Percentiles rank a stretch among this genome's conserved stretches.
Conservation (phyloP, 208 protist genomes). For the Perkinsela sp. region DNA sequence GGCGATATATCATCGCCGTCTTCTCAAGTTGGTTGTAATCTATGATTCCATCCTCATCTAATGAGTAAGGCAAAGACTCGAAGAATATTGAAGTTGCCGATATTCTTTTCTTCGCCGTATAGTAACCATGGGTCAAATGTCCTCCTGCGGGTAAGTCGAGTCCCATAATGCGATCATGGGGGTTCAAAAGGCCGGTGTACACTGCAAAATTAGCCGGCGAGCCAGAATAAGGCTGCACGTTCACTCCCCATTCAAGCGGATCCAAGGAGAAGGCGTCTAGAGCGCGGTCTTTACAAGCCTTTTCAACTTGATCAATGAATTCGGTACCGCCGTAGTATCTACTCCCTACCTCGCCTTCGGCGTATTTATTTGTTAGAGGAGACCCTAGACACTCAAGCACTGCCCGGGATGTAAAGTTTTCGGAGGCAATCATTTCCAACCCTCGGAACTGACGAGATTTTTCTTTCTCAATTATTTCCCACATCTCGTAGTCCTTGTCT, state of each 20-base stretch:
- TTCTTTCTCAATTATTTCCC: constrained; percentile 43
- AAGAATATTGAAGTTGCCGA: constrained; percentile 89
- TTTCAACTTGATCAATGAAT: constrained; percentile 87
- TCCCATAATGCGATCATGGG: constrained; percentile 93
- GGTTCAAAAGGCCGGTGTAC: constrained; percentile 79
- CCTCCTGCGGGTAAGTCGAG: constrained; percentile 58
- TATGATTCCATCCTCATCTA: constrained; percentile 67
- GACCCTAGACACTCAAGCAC: constrained; percentile 89
- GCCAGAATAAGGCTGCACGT: constrained; percentile 96
- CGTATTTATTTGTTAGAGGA: constrained; percentile 96
- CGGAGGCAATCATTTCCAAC: constrained; percentile 62
- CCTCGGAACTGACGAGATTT: constrained; percentile 48
- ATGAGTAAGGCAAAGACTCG: constrained; percentile 82
- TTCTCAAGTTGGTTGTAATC: constrained; percentile 80
- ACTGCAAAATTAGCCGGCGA: constrained; percentile 90
- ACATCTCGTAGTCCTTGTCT: constrained; percentile 37
- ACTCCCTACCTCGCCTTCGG: constrained; percentile 81
- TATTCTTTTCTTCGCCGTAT: constrained; percentile 80
- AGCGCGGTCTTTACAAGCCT: constrained; percentile 60
- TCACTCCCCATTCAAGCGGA: constrained; percentile 83
- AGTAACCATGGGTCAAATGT: constrained; percentile 92
- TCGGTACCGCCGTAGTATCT: constrained; percentile 95
- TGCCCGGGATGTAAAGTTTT: constrained; percentile 92
- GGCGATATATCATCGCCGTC: constrained; percentile 63
- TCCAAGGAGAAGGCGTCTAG: constrained; percentile 75